Percentiles rank a stretch among this genome's conserved stretches.
These are phyloP conservation scores for Plasmopara halstedii DNA, from an alignment of 352 stramenopile genomes.

Conservation along the genomic window DNA sequence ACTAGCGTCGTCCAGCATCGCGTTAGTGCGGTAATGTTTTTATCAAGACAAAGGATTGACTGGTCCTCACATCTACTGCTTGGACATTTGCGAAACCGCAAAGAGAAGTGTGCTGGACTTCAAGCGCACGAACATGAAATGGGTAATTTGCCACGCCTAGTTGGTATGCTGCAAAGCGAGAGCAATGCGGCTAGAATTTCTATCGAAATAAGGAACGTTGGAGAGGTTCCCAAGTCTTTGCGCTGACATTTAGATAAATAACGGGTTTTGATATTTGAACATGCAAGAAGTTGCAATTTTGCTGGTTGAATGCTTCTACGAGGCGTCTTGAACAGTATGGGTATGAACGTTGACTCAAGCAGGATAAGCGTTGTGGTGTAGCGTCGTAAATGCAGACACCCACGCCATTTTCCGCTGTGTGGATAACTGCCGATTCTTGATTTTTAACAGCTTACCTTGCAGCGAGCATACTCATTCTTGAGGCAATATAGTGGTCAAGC, in stretches of 20 bases:
- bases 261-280: slow-evolving; percentile 22
- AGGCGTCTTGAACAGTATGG: slow-evolving; percentile 44
- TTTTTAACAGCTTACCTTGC: too few relatives aligned
- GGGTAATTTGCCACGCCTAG: slow-evolving; percentile 38
- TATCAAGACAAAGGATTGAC: slow-evolving; percentile 71
- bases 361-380: too few relatives aligned
- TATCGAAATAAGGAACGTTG: too few relatives aligned
- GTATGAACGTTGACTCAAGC: slow-evolving; percentile 13
- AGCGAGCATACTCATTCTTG: too few relatives aligned
- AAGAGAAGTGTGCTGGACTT: slow-evolving; percentile 44
- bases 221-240: too few relatives aligned
- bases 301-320: slow-evolving; percentile 51
- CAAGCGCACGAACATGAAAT: slow-evolving; percentile 34
- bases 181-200: slow-evolving; percentile 27
- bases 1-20: too few relatives aligned
- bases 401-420: too few relatives aligned
- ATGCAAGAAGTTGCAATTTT: slow-evolving; percentile 57
- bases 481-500: too few relatives aligned
- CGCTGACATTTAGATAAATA: too few relatives aligned
- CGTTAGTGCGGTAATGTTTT: too few relatives aligned
- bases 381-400: too few relatives aligned
- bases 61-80: slow-evolving; percentile 80
- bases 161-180: slow-evolving; percentile 13
- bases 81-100: slow-evolving; percentile 67
- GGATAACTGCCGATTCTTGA: too few relatives aligned